A percentile compares a stretch with the other conserved stretches of the same genome.
Evolutionary conservation across 2,329 filamentous ascomycete species (phyloP).

Genomic region (Aspergillus sclerotialis): DNA sequence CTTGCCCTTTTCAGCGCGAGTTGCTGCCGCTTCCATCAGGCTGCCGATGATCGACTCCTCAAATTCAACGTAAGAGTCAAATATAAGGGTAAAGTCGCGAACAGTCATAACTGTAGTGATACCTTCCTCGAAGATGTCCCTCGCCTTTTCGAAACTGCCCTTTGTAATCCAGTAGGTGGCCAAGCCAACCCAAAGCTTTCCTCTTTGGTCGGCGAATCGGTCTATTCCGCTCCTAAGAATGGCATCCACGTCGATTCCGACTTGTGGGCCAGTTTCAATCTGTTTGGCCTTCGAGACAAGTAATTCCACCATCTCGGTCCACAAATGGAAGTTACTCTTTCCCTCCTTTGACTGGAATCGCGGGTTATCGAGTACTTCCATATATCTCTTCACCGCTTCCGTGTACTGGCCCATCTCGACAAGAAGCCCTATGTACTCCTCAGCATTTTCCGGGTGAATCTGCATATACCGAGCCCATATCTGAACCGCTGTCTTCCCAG

Average conservation of each 20-base stretch:
- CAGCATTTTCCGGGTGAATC: conserved; percentile 87
- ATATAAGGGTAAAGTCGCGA: conserved; percentile 91
- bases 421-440: conserved; percentile 90
- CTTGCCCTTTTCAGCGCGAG: conserved; percentile 69
- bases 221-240: conserved; percentile 90
- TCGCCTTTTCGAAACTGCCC: conserved; percentile 84
- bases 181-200: conserved; percentile 88
- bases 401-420: conserved; percentile 76
- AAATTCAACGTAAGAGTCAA: conserved; percentile 93
- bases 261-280: conserved; percentile 71
- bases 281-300: conserved; percentile 85
- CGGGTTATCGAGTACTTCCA: conserved; percentile 83
- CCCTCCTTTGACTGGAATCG: conserved; percentile 87
- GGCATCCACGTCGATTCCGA: conserved; percentile 80
- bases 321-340: conserved; percentile 92
- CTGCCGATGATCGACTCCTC: conserved; percentile 91
- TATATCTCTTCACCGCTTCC: conserved; percentile 85
- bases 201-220: conserved; percentile 86
- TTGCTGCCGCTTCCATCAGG: conserved; percentile 80
- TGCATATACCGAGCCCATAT: conserved; percentile 97
- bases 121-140: conserved; percentile 92
- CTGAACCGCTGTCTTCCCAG: conserved; percentile 81
- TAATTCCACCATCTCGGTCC: conserved; percentile 95
- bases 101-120: conserved; percentile 99
- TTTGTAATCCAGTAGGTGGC: conserved; percentile 95